Evolutionary conservation across 345 rosid genomes (phyloP), one percentile per base, ranked within the genome.

Genomic region (Camelina sativa): DNA sequence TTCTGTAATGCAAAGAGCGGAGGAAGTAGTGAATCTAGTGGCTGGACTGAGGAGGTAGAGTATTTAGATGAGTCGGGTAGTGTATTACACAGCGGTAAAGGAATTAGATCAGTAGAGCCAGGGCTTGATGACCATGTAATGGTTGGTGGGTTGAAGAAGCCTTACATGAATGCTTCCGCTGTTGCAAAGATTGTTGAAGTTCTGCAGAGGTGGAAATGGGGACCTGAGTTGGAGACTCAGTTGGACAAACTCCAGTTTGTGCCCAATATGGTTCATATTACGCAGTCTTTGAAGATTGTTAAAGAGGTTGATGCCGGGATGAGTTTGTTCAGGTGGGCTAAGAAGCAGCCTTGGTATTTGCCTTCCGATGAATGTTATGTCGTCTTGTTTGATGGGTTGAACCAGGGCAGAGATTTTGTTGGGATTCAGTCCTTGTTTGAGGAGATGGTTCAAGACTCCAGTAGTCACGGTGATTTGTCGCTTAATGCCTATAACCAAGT

Each of bases 161-260:
- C 99, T 6, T 56, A 89, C 32, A 52, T 84, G 82, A 92, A 90
- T 79, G 84, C 90, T 64, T 88, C 90, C 19, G 90, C 94, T 0
- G 98, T 92, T 40, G 88, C 96, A 0, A 92, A 95, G 88, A 86
- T 92, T 65, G 94, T 90, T 65, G 99, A 95, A 80, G 84, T 90
- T 74, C 93, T 89, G 52, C 88, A 84, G 84, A 84, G 98, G 82
- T 95, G 99, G 98, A 92, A 85, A 81, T 95, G 99, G 99, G 99
- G 99, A n/a, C 98, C 94, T 0, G 97, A 92, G 80, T 74, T 95
- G 65, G 99, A 95, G 82, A 86, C 81, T 23, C 97, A 95, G 3
- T 78, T 95, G 80, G 90, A 90, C 63, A 90, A 84, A 73, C 84
- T 95, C 50, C 99, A 90, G 71, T 95, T 92, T 48, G 81, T 85